These are phyloP conservation scores for Amylostereum areolatum DNA, from an alignment of 1,284 basidiomycete species.

Conservation along the genomic window DNA sequence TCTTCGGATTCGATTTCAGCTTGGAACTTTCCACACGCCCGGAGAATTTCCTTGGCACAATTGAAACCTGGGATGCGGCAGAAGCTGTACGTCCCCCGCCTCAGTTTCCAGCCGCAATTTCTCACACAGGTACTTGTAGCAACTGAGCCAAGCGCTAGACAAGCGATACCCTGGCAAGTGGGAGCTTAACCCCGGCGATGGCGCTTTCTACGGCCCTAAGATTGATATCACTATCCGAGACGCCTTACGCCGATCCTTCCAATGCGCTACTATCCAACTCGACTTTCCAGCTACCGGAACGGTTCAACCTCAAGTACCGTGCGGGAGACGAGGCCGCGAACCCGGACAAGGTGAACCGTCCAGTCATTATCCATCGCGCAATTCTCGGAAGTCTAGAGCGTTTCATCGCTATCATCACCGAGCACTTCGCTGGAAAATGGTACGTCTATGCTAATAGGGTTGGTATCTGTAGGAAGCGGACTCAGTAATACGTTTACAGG, in stretches of 20 bases:
- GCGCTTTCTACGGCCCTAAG: constrained; percentile 96
- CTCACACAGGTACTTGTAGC: constrained; percentile 34
- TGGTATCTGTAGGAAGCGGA: background rate
- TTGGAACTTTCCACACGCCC: constrained; percentile 96
- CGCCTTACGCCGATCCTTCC: constrained; percentile 89
- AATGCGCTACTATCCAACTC: constrained; percentile 98
- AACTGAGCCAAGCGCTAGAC: constrained; percentile 83
- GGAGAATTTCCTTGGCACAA: constrained; percentile 87
- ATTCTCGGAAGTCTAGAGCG: constrained; percentile 93
- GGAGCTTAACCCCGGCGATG: constrained; percentile 94
- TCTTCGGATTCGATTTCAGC: constrained; percentile 97
- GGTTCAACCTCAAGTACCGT: constrained; percentile 94
- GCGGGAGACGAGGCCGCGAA: constrained; percentile 60
- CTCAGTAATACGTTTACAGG: constrained; percentile 32
- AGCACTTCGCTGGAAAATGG: constrained; percentile 98
- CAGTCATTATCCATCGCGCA: constrained; percentile 98
- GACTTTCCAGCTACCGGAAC: constrained; percentile 98
- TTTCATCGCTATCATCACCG: constrained; percentile 96
- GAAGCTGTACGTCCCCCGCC: constrained; percentile 54
- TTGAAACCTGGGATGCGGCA: constrained; percentile 88
- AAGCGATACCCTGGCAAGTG: constrained; percentile 87
- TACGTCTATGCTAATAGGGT: constrained; percentile 28
- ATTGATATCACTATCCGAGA: constrained; percentile 98
- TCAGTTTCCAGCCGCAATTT: background rate
- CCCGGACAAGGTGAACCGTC: constrained; percentile 61